Conservation (phyloP, 768 basidiomycete species). For the Pleurotus cornucopiae region DNA sequence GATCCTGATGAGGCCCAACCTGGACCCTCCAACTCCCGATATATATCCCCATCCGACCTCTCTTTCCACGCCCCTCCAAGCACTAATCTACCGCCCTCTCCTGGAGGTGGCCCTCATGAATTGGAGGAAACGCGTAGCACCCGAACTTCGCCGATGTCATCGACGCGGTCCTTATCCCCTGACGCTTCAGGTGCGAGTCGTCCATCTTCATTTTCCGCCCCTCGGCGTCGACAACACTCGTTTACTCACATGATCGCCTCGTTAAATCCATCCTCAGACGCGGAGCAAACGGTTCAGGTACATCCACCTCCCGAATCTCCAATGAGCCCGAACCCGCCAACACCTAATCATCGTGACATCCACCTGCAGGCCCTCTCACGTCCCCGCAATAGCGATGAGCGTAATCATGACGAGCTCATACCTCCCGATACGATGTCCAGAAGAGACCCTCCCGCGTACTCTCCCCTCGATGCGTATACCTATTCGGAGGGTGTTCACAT, state of each 20-base stretch:
- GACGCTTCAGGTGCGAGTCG: slow-evolving; percentile 70
- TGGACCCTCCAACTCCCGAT: slow-evolving; percentile 46
- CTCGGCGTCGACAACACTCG: slow-evolving; percentile 61
- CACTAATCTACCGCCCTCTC: slow-evolving; percentile 37
- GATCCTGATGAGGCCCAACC: slow-evolving; percentile 44
- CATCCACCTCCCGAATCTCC: slow-evolving; percentile 82
- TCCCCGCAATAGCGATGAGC: slow-evolving; percentile 24
- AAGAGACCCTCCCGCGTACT: slow-evolving; percentile 81
- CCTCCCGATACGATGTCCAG: slow-evolving; percentile 30
- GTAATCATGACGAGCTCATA: slow-evolving; percentile 16
- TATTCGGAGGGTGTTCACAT: slow-evolving; percentile 90
- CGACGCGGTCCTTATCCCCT: slow-evolving; percentile 60
- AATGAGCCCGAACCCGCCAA: slow-evolving; percentile 74
- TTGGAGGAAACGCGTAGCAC: slow-evolving; percentile 19
- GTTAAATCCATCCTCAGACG: slow-evolving; percentile 53
- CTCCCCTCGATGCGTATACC: slow-evolving; percentile 80
- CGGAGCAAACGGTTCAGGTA: slow-evolving; percentile 65
- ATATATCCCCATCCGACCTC: slow-evolving; percentile 60
- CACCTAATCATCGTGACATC: slow-evolving; percentile 81
- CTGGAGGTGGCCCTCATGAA: slow-evolving; percentile 17
- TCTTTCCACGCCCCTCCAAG: slow-evolving; percentile 55
- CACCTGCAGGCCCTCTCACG: slow-evolving; percentile 64
- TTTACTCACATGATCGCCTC: slow-evolving; percentile 64
- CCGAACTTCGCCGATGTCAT: slow-evolving; percentile 34
- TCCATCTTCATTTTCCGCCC: slow-evolving; percentile 76